Evolutionary conservation across 768 basidiomycete genomes (phyloP).

Genomic region (Agaricus blazei): DNA sequence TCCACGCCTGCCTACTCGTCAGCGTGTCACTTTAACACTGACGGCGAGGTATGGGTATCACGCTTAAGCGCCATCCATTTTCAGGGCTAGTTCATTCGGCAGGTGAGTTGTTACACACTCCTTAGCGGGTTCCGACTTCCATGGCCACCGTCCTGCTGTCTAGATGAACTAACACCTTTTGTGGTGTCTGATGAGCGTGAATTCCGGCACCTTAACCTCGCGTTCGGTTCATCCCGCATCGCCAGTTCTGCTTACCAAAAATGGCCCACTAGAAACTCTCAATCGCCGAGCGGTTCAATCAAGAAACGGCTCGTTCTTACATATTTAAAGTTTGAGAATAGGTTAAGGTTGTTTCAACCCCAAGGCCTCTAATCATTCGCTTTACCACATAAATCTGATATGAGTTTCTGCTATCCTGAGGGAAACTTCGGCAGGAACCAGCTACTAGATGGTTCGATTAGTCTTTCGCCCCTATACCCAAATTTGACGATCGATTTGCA

Average conservation of each 20-base stretch:
- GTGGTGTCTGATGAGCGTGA: slow-evolving; percentile 82
- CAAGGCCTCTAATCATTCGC: slow-evolving; percentile 92
- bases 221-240: slow-evolving; percentile 68
- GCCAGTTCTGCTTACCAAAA: slow-evolving; percentile 71
- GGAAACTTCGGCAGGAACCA: slow-evolving; percentile 91
- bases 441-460: slow-evolving; percentile 94
- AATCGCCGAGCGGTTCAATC: slow-evolving; percentile 77
- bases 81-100: slow-evolving; percentile 89
- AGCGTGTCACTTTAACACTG: slow-evolving; percentile 65
- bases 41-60: slow-evolving; percentile 82
- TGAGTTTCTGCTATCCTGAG: slow-evolving; percentile 55
- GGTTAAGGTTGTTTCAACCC: slow-evolving; percentile 87
- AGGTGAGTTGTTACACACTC: slow-evolving; percentile 88
- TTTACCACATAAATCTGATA: slow-evolving; percentile 65
- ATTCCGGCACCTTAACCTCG: slow-evolving; percentile 76
- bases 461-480: slow-evolving; percentile 96
- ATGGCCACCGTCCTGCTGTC: slow-evolving; percentile 87
- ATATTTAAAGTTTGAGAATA: slow-evolving; percentile 80
- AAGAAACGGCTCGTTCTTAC: slow-evolving; percentile 83
- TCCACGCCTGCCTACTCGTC: slow-evolving; percentile 77
- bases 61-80: slow-evolving; percentile 89
- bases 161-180: slow-evolving; percentile 84
- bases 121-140: slow-evolving; percentile 84
- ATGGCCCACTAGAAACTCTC: slow-evolving; percentile 80
- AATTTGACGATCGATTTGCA: slow-evolving; percentile 95